Evolutionary conservation across 2,329 filamentous ascomycete species (phyloP), one percentile per base, ranked within the genome.

Genomic region (Neofusicoccum sp.): DNA sequence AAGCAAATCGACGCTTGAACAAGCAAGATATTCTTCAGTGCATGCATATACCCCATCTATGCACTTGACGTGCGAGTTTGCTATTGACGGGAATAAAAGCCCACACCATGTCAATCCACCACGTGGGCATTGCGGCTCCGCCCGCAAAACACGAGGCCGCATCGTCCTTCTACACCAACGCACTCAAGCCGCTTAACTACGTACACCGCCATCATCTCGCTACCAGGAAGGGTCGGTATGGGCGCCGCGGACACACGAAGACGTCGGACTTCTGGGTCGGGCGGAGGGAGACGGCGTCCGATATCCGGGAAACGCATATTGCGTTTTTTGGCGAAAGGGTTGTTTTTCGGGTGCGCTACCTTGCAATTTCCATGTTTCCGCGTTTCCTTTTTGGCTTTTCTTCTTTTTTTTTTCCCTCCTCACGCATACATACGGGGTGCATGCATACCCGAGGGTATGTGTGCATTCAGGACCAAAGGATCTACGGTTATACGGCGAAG

Each of bases 141-240:
- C 26, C 63, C 14, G 59, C 63, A 43, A 62, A 62, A 24, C 66
- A 63, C 51, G 64, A 66, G 4, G 66, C 66, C 33, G 61, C 67
- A 5, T 62, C 67, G 11, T 58, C 59, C 14, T 72, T 63, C 61
- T 71, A 71, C 53, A 56, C 63, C 34, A 58, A 63, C 2, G 68
- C 66, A n/a, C 68, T 72, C 12, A 65, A 65, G 20, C 68, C 69
- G 9, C 63, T 72, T 16, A 66, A 67, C 16, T 70, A 68, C 63
- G 36, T 64, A 67, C 41, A 64, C 63, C 26, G 68, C 70, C 9
- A 63, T 67, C 30, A 62, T 63, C 4, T 64, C 63, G 1, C 30
- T 45, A 3, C 65, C 66, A 11, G 64, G 64, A 36, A 63, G 65
- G 14, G 36, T 70, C 33, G 60, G 56, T 24, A 58, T 36, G 44